Evolutionary conservation across 2,329 filamentous ascomycete species (phyloP), one percentile per base, ranked within the genome.

Genomic region (Plenodomus tracheiphilus): DNA sequence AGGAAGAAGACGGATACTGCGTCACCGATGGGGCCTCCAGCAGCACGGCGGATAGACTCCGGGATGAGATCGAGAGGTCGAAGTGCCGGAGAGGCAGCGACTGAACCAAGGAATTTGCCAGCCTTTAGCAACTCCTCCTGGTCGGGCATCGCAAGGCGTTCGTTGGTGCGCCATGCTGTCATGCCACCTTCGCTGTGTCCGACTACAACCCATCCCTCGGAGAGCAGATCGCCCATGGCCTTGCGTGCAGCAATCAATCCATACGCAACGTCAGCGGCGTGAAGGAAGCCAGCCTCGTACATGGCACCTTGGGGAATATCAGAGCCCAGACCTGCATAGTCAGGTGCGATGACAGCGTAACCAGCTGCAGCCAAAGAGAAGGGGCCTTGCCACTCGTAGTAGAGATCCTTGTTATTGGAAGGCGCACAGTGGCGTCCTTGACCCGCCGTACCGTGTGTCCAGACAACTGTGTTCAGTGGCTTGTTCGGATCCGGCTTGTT

Each of bases 161-260:
- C 54, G 25, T 58, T 57, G 10, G 56, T 57, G 1, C 60, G 43
- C 60, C 60, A 61, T 30, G 58, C 56, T n/a, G 53, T 60, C 54
- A 63, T 55, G 11, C 58, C 60, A 13, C 60, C 60, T 41, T 63
- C 58, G 17, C 58, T 63, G 41, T 63, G 60, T 7, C 58, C 56
- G n/a, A n/a, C n/a, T n/a, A n/a, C n/a, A n/a, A n/a, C n/a, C n/a
- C n/a, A n/a, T n/a, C n/a, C n/a, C n/a, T n/a, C n/a, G n/a, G n/a
- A n/a, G n/a, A n/a, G n/a, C n/a, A n/a, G n/a, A n/a, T n/a, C n/a
- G n/a, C n/a, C n/a, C n/a, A n/a, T n/a, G n/a, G n/a, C n/a, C n/a
- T n/a, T n/a, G n/a, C n/a, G n/a, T n/a, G n/a, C n/a, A n/a, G n/a
- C n/a, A n/a, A n/a, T n/a, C n/a, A n/a, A n/a, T n/a, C n/a, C n/a